Evolutionary conservation across 345 rosid genomes (phyloP).

Genomic region (Hevea brasiliensis): DNA sequence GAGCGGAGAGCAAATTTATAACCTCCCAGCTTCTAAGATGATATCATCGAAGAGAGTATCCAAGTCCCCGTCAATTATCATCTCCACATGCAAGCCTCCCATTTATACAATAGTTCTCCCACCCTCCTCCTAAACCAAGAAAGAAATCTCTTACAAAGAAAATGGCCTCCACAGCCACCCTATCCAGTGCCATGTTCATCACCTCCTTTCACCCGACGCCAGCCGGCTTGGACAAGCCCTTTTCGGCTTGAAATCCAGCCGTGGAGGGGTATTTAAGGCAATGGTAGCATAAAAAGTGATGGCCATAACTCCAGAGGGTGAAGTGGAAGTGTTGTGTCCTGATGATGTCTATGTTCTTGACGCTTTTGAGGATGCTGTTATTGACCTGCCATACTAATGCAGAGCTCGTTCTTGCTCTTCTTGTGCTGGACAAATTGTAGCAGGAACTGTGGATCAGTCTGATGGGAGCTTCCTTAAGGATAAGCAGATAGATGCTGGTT

Average conservation of each 20-base stretch:
- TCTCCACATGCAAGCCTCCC: slow-evolving; percentile 28
- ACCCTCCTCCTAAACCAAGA: not conserved
- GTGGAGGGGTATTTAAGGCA: slow-evolving; percentile 53
- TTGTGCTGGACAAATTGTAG: slow-evolving; percentile 62
- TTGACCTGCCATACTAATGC: slow-evolving; percentile 93
- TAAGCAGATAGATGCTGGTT: slow-evolving; percentile 60
- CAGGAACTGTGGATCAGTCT: slow-evolving; percentile 68
- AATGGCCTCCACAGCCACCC: slow-evolving; percentile 57
- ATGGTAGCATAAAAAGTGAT: slow-evolving; percentile 83
- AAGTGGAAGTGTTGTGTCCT: slow-evolving; percentile 46
- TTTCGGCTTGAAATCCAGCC: slow-evolving; percentile 54
- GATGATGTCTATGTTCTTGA: slow-evolving; percentile 71
- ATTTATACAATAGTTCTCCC: slow-evolving; percentile 6
- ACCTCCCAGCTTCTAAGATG: no score
- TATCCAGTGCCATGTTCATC: slow-evolving; percentile 61
- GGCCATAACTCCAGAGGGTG: slow-evolving; percentile 69
- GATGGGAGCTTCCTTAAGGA: slow-evolving; percentile 88
- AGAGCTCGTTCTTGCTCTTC: slow-evolving; percentile 93
- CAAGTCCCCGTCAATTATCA: not conserved
- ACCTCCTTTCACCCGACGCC: slow-evolving; percentile 55
- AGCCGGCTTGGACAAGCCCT: slow-evolving; percentile 46
- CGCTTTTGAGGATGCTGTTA: slow-evolving; percentile 61
- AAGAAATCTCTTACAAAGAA: not conserved
- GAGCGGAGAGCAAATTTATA: no score
- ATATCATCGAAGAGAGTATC: no score